Conservation (phyloP, 345 rosid species). For the Citrus maxima region DNA sequence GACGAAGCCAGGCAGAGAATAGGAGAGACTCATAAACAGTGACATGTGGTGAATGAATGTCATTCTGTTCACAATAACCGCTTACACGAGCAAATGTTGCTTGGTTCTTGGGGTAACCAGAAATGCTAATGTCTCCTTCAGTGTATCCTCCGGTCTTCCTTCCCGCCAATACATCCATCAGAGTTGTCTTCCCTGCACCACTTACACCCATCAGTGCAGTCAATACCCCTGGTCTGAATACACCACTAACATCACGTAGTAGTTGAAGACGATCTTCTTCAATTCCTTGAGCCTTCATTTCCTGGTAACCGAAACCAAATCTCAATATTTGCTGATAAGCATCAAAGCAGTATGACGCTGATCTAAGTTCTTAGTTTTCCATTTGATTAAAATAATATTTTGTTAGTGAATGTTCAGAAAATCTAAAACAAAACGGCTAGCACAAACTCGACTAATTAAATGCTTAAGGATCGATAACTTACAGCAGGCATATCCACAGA, state of each 20-base stretch:
- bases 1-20: constrained; percentile 55
- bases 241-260: constrained; percentile 61
- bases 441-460: too few relatives aligned
- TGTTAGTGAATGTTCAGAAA: background rate
- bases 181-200: constrained; percentile 59
- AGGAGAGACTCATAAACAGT: constrained; percentile 47
- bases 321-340: too few relatives aligned
- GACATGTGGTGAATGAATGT: constrained; percentile 53
- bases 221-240: constrained; percentile 44
- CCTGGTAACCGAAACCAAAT: constrained; percentile 33
- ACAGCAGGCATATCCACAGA: constrained; percentile 89
- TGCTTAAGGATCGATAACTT: constrained; percentile 23
- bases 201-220: constrained; percentile 55
- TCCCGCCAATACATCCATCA: constrained; percentile 56
- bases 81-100: constrained; percentile 48
- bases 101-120: constrained; percentile 51
- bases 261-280: constrained; percentile 73
- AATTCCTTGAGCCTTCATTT: constrained; percentile 75
- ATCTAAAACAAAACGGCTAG: too few relatives aligned
- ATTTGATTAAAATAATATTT: too few relatives aligned
- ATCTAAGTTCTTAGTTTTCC: too few relatives aligned
- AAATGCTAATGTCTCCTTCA: constrained; percentile 40
- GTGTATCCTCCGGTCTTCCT: constrained; percentile 47
- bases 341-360: too few relatives aligned
- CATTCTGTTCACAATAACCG: constrained; percentile 55